Percentiles rank a stretch among this genome's conserved stretches.
phyloP scores from a whole-genome alignment of 2,329 filamentous ascomycete species.

The Pseudogymnoascus sp. region DNA sequence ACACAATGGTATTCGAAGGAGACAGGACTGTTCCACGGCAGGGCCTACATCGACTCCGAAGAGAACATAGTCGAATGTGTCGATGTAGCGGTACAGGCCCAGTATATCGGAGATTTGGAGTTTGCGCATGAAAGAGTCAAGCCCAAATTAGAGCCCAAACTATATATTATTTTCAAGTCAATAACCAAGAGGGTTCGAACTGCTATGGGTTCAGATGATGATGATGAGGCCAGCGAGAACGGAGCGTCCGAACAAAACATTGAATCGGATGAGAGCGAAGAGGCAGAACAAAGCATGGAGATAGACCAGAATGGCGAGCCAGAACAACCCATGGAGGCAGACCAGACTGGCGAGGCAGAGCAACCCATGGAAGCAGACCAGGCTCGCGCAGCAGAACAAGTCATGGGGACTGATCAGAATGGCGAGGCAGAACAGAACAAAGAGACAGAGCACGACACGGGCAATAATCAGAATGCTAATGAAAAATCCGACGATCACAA shows the following conservation, averaged over 20 bases:
- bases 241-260: neutral
- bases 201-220: neutral
- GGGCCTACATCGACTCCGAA: neutral
- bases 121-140: neutral
- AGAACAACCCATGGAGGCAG: neutral
- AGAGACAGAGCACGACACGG: too few relatives aligned
- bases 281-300: neutral
- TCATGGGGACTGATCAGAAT: neutral
- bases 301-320: too few relatives aligned
- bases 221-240: neutral
- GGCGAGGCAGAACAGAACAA: neutral
- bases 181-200: neutral
- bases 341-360: neutral
- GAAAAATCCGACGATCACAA: neutral
- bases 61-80: neutral
- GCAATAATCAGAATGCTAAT: too few relatives aligned
- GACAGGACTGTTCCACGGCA: neutral
- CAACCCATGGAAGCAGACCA: neutral
- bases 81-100: neutral
- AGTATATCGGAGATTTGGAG: neutral
- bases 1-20: neutral
- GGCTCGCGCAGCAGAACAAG: neutral
- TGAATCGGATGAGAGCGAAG: neutral
- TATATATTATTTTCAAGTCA: neutral
- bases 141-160: neutral